Percentiles rank a stretch among this genome's conserved stretches.
These are phyloP conservation scores for Leccinum rimulosum DNA, from an alignment of 768 basidiomycete species.

Conservation along the genomic window DNA sequence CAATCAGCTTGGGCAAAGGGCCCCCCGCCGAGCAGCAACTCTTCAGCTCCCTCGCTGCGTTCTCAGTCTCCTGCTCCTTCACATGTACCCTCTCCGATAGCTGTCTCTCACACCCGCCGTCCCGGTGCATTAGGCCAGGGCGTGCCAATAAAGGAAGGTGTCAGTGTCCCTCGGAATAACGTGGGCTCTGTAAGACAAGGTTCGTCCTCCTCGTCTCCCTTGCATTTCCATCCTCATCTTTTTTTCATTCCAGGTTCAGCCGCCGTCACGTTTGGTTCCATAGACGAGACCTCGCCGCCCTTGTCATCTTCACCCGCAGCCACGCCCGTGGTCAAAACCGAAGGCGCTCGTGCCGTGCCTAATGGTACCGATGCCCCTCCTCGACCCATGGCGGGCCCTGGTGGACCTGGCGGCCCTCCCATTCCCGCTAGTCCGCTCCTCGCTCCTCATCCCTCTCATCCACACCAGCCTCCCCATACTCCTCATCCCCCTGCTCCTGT, in stretches of 20 bases:
- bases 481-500: no score
- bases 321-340: constrained; percentile 60
- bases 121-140: constrained; percentile 72
- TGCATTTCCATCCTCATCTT: constrained; percentile 7
- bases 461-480: no score
- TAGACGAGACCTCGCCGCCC: constrained; percentile 74
- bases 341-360: constrained; percentile 18
- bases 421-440: no score
- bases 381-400: no score
- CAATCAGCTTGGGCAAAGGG: constrained; percentile 92
- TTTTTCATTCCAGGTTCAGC: constrained; percentile 46
- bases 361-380: no score
- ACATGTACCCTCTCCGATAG: constrained; percentile 42
- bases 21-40: constrained; percentile 60
- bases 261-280: constrained; percentile 84
- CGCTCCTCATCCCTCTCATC: no score
- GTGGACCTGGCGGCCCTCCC: no score
- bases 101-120: constrained; percentile 70
- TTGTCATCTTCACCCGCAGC: constrained; percentile 82
- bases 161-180: constrained; percentile 63
- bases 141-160: constrained; percentile 75
- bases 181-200: constrained; percentile 69
- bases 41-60: constrained; percentile 59
- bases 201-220: constrained; percentile 28
- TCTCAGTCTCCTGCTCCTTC: constrained; percentile 75